phyloP scores from a whole-genome alignment of 176 grass and related monocot species.

The Olyra latifolia region DNA sequence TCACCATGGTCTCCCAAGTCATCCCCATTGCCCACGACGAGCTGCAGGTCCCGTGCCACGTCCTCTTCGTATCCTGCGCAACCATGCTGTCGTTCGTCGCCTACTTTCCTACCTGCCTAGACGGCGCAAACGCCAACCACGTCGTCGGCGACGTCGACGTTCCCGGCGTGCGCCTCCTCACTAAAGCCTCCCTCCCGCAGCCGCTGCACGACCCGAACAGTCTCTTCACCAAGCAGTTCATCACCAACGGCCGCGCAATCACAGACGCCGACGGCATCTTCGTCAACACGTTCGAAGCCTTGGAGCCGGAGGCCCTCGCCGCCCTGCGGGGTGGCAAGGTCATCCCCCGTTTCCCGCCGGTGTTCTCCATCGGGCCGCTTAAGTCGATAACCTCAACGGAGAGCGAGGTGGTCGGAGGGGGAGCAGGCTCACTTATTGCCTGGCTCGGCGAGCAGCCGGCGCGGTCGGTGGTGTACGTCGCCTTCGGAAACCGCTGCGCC shows the following conservation, averaged over 20 bases:
- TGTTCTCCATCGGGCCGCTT: constrained; percentile 44
- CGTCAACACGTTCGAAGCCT: constrained; percentile 54
- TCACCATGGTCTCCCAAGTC: constrained; percentile 26
- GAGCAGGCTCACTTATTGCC: neutral
- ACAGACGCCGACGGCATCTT: constrained; percentile 34
- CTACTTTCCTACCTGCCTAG: constrained; percentile 37
- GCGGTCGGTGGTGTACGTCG: constrained; percentile 59
- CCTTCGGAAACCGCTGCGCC: constrained; percentile 62
- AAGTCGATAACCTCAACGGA: neutral
- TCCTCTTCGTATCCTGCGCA: constrained; percentile 55
- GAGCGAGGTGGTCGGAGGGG: neutral
- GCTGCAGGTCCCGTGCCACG: constrained; percentile 39
- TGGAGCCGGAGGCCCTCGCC: constrained; percentile 50
- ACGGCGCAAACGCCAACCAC: neutral
- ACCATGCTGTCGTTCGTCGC: constrained; percentile 60
- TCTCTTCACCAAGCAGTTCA: constrained; percentile 59
- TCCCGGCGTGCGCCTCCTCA: constrained; percentile 27
- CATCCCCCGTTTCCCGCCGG: constrained; percentile 31
- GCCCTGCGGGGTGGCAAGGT: constrained; percentile 48
- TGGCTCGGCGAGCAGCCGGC: constrained; percentile 63
- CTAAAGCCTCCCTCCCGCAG: constrained; percentile 8
- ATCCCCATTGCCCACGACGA: constrained; percentile 32
- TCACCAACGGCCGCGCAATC: constrained; percentile 39
- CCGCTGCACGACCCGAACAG: constrained; percentile 36
- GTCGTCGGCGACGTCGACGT: constrained; percentile 48